Base-by-base conservation (phyloP, 1,284 basidiomycete genomes). In the Papiliotrema terrestris region DNA sequence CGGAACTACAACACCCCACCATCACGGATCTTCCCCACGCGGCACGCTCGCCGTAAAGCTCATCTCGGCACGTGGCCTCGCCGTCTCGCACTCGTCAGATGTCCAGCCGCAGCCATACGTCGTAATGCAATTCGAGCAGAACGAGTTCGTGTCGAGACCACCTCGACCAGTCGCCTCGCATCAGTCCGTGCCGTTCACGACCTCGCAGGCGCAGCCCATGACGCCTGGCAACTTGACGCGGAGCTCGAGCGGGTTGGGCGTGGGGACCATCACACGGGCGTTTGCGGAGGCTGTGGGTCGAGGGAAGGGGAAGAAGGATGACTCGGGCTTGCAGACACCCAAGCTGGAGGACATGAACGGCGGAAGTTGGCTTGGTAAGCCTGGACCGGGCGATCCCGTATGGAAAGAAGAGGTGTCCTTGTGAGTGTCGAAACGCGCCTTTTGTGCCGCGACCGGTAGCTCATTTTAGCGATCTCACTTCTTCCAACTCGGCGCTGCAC, bases 401-500 rank as follows among this genome's bases (percentile, higher is more conserved):
- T 99, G 96, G 96, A 98, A 98, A 79, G 93, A 98, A 76, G 88
- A 98, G 76, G 95, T 98, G 46, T 88, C 90, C 39, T 97, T 97
- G 92, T 94, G 77, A 79, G 91, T 83, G 37, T 17, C n/a, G 8
- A 29, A 32, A n/a, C n/a, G n/a, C n/a, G n/a, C n/a, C n/a, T n/a
- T n/a, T 3, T 38, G 19, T 42, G 41, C 9, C 22, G 15, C 14
- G 26, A 23, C 5, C 8, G 22, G 23, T 11, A 32, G 23, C 54
- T 42, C 6, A 39, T 17, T 9, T 20, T 52, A 96, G 92, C 80
- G 96, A 98, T 78, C 90, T 98, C 47, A 96, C 92, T n/a, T 89
- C 89, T 32, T 86, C 89, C 63, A 82, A 86, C 50, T 92, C 91
- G n/a, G 77, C 85, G 29, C 83, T 98, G 71, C 86, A 88, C 35